Evolutionary conservation across 768 basidiomycete species (phyloP), one percentile per base, ranked within the genome.

Genomic region (Suillus plorans): DNA sequence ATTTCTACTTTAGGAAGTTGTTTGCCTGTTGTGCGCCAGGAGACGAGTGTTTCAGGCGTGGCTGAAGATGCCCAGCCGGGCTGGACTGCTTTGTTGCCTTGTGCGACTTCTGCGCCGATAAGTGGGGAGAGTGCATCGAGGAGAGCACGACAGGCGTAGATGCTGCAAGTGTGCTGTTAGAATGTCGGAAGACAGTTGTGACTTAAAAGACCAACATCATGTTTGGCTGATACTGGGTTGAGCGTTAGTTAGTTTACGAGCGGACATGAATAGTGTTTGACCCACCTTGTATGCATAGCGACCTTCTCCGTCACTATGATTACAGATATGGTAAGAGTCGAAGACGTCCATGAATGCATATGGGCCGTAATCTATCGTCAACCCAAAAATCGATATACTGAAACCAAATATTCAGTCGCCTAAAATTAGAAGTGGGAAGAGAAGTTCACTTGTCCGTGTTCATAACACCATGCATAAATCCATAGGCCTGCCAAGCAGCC

Each of bases 271-370:
- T 42, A 10, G 3, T 3, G 31, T n/a, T 25, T 42, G 10, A 63
- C 77, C 57, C 62, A 84, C 82, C 70, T 79, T 79, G 78, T 93
- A 95, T 2, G 91, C 82, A 69, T 95, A 95, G 52, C 93, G 83
- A 18, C 91, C 91, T 63, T 81, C 82, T 57, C 85, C 84, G 70
- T 97, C 95, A 1, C 86, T 86, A 74, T 96, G 94, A 69, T 96
- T 99, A 80, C 96, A 98, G 62, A 98, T 89, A 69, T 97, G 96
- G 60, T 80, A 78, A 0, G 86, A 74, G 68, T 97, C 89, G 69
- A 91, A 98, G 4, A 95, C 86, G 72, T 98, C 96, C 95, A 97
- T 97, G 78, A 94, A 96, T 0, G 94, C 92, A 68, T 90, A 97
- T 37, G 95, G 95, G 9, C 93, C 90, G 64, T 90, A 93, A 71